Evolutionary conservation across 2,329 filamentous ascomycete genomes (phyloP), one percentile per base, ranked within the genome.

Genomic region (Hypoxylon sp.): DNA sequence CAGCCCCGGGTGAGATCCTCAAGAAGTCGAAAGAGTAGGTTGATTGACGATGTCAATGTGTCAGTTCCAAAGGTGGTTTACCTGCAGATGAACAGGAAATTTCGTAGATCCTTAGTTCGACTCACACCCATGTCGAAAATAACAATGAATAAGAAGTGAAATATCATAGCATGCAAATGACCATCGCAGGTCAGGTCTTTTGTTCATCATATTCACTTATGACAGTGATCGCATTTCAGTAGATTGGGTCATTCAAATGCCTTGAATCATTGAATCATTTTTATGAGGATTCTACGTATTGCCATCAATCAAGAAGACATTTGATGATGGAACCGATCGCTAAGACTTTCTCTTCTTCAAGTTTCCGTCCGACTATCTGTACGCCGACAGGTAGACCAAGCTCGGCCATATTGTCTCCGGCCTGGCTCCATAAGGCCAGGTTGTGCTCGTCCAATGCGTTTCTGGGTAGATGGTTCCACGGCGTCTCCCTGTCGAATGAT

Each of bases 311-410:
- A 24, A 75, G 54, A 24, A 74, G 39, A 53, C 71, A 71, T 37
- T 79, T 74, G 0, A 81, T 62, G 0, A 80, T 64, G 17, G 73
- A 69, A 0, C 79, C 81, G 51, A 78, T 75, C 1, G 79, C 83
- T 11, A 87, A 69, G 0, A 86, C 76, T 70, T 80, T 86, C 70
- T 88, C 85, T 60, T 88, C 85, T 47, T 87, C 80, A 15, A 85
- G 75, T 55, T 79, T 81, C 22, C 78, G 77, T 5, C 82, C 82
- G 11, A 86, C 77, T 20, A 87, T 76, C 71, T 88, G 85, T 30
- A 88, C 62, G 1, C 81, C 81, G 6, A 88, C 78, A 0, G 85
- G 84, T 52, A 84, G 75, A 0, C 76, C 77, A 1, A 77, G 68
- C 10, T 64, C 37, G 1, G 62, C 59, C 74, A 78, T 78, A 37